Evolutionary conservation across 306 rosid genomes (phyloP).

Genomic region (Gleditsia sinensis): DNA sequence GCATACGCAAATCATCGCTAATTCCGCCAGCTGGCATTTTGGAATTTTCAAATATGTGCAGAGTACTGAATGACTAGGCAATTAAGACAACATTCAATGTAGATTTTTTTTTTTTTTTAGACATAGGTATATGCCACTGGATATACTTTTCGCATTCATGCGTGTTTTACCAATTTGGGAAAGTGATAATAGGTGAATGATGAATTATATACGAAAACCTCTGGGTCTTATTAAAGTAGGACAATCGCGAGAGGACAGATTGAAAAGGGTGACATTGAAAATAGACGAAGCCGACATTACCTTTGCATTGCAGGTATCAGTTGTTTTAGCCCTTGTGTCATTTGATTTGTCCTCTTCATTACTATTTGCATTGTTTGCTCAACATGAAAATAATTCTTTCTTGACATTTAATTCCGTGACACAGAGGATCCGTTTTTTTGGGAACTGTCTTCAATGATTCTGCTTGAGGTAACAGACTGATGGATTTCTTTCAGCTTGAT

Average conservation of each 20-base stretch:
- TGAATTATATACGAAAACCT: constrained; percentile 20
- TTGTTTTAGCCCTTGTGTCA: not conserved
- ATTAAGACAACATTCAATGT: not conserved
- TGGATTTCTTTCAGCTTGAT: constrained; percentile 30
- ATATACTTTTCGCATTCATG: not conserved
- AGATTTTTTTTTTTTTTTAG: constrained; percentile 15
- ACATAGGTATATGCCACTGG: not conserved
- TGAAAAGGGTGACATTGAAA: constrained; percentile 65
- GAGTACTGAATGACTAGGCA: constrained; percentile 90
- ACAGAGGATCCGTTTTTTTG: constrained; percentile 92
- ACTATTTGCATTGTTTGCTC: not conserved
- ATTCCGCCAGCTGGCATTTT: constrained; percentile 72
- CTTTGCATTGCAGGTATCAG: constrained; percentile 78
- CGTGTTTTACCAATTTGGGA: not conserved
- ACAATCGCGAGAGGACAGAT: constrained; percentile 71
- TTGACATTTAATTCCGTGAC: constrained; percentile 21
- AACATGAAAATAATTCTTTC: not conserved
- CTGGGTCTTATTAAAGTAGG: constrained; percentile 91
- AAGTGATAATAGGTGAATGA: constrained; percentile 21
- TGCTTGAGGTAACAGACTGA: not conserved
- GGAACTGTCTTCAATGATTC: constrained; percentile 65
- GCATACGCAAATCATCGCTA: constrained; percentile 61
- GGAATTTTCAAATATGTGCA: constrained; percentile 82
- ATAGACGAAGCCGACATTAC: constrained; percentile 73
- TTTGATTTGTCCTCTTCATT: not conserved